These are phyloP conservation scores for Bolboschoenoplectus hybrid DNA, from an alignment of 202 grass and related monocot genomes.

Conservation along the genomic window DNA sequence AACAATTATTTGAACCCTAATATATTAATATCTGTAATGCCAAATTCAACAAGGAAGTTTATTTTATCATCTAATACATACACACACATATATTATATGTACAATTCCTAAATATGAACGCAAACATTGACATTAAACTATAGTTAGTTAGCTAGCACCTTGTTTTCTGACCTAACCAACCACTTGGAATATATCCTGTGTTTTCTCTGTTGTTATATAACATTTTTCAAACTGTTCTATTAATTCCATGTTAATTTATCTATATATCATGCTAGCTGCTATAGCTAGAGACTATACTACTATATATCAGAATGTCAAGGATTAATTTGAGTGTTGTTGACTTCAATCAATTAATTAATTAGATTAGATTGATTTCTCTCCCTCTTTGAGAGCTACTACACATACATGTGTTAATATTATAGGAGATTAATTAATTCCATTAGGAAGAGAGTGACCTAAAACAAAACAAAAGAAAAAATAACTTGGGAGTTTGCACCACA, in stretches of 20 bases:
- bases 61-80: neutral
- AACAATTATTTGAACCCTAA: neutral
- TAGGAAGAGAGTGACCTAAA: neutral
- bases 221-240: neutral
- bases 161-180: neutral
- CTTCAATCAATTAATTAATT: neutral
- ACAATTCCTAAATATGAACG: slow-evolving; percentile 2
- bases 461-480: slow-evolving; percentile 27
- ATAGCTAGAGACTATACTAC: neutral
- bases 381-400: neutral
- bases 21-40: neutral
- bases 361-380: slow-evolving; percentile 9
- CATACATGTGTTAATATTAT: slow-evolving; percentile 23
- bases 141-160: neutral
- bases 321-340: slow-evolving; percentile 24
- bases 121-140: slow-evolving; percentile 5
- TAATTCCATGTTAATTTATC: neutral
- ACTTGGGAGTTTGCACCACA: slow-evolving; percentile 27
- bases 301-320: slow-evolving; percentile 9
- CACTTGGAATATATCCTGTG: neutral
- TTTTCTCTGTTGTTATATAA: neutral
- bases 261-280: neutral
- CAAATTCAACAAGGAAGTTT: neutral
- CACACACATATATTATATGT: neutral
- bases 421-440: slow-evolving; percentile 22